phyloP scores from a whole-genome alignment of 768 basidiomycete species.

The Russula sp. region DNA sequence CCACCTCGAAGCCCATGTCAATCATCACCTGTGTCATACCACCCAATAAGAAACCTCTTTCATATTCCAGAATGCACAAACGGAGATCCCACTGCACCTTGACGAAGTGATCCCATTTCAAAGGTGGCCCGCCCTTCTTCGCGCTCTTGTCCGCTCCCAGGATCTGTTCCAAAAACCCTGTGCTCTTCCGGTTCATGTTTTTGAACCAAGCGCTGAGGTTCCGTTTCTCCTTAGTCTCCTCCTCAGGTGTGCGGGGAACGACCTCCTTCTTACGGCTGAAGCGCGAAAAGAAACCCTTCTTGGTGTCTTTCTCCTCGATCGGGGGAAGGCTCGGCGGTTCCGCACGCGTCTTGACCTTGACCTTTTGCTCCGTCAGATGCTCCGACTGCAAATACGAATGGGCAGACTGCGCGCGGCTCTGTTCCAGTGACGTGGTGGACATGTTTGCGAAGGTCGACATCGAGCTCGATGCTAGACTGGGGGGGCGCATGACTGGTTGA shows the following conservation, averaged over 20 bases:
- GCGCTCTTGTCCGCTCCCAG: constrained; percentile 22
- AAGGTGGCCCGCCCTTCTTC: constrained; percentile 22
- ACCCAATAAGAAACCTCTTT: background rate
- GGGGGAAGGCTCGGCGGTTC: constrained; percentile 48
- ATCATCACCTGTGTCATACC: constrained; percentile 25
- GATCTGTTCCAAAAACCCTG: constrained; percentile 20
- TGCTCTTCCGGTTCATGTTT: constrained; percentile 22
- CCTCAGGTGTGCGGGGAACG: constrained; percentile 2
- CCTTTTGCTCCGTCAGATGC: constrained; percentile 41
- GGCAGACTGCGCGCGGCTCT: constrained; percentile 57
- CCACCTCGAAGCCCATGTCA: constrained; percentile 27
- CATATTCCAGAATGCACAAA: background rate
- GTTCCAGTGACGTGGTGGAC: constrained; percentile 36
- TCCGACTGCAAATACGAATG: constrained; percentile 58
- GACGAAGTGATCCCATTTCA: constrained; percentile 32
- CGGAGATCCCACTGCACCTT: constrained; percentile 20
- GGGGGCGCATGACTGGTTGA: constrained; percentile 7
- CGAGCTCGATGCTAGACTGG: constrained; percentile 21
- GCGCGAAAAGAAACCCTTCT: constrained; percentile 46
- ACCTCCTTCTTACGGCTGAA: constrained; percentile 37
- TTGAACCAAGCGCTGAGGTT: constrained; percentile 23
- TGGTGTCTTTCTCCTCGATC: constrained; percentile 33
- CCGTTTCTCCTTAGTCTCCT: constrained; percentile 31
- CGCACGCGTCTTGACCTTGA: constrained; percentile 65
- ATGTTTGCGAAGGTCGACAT: constrained; percentile 24